phyloP scores from a whole-genome alignment of 164 flowering plant genomes.

The Platanus orientalis region DNA sequence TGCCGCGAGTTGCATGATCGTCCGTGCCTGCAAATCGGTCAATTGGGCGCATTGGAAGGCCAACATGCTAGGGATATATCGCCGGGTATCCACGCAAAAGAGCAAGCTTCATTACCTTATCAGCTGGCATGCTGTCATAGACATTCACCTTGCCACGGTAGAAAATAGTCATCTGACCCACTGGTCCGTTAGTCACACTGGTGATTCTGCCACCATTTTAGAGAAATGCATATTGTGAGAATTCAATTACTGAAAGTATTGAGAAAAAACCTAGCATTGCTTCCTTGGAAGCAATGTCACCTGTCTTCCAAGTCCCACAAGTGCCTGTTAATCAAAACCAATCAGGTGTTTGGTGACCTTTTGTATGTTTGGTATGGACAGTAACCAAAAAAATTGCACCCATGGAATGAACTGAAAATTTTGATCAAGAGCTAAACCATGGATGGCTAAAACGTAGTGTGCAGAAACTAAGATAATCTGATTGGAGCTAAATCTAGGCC shows the following conservation, averaged over 20 bases:
- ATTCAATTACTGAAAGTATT: neutral
- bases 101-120: conserved; percentile 46
- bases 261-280: neutral
- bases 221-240: neutral
- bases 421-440: no score
- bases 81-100: conserved; percentile 17
- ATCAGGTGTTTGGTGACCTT: no score
- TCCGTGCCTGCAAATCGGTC: conserved; percentile 13
- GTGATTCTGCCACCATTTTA: conserved; percentile 28
- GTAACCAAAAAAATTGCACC: no score
- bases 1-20: neutral
- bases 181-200: conserved; percentile 19
- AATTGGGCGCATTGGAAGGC: conserved; percentile 14
- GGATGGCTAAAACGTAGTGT: no score
- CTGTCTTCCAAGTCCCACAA: neutral
- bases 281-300: neutral
- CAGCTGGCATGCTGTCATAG: conserved; percentile 60
- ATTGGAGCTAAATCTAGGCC: no score
- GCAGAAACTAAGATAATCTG: no score
- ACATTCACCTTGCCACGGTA: conserved; percentile 83
- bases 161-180: conserved; percentile 77
- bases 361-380: no score
- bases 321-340: no score
- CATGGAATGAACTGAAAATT: no score
- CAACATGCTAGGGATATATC: conserved; percentile 12